Evolutionary conservation across 306 rosid genomes (phyloP), one percentile per base, ranked within the genome.

Genomic region (Bauhinia variegata): DNA sequence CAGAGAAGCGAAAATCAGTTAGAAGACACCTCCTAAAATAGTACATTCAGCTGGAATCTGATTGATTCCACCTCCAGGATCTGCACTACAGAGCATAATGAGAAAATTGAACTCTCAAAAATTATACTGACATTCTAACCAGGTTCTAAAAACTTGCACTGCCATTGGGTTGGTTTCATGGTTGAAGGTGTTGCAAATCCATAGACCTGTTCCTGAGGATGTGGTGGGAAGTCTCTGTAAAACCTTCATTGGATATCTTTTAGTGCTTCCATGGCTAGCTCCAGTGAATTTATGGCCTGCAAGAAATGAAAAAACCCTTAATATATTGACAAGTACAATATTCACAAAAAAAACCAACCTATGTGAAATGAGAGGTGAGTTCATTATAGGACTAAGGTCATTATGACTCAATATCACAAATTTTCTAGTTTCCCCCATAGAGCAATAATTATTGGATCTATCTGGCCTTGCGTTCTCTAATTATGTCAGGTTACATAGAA

Each of bases 91-190:
- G 50, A 57, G 52, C 33, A 56, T n/a, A 30, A 60, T 19, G 33
- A 32, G 47, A 69, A 50, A 31, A 64, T 7, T 49, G 52, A 61
- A 52, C 28, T 23, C n/a, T 23, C 28, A 23, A 23, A 23, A 23
- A 23, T 23, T 23, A 23, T 23, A 23, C 28, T 23, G 2, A 23
- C 28, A 23, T 23, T 23, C 28, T 23, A 23, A 23, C 54, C 43
- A 37, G 48, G 58, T 30, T 19, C 65, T 34, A 42, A 43, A 33
- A 78, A 81, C 97, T 85, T 79, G 90, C 97, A 90, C 41, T 74
- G 88, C 99, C 99, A 93, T 67, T 93, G 96, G 63, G 99, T 90
- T 78, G 99, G 99, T 73, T 93, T 93, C 91, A 93, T 88, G 70
- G 99, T 93, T 69, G 99, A 93, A 13, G 97, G 95, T 32, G 99